These are phyloP conservation scores for Tylopilus plumbeoviolaceoides DNA, from an alignment of 768 basidiomycete species.

Conservation along the genomic window DNA sequence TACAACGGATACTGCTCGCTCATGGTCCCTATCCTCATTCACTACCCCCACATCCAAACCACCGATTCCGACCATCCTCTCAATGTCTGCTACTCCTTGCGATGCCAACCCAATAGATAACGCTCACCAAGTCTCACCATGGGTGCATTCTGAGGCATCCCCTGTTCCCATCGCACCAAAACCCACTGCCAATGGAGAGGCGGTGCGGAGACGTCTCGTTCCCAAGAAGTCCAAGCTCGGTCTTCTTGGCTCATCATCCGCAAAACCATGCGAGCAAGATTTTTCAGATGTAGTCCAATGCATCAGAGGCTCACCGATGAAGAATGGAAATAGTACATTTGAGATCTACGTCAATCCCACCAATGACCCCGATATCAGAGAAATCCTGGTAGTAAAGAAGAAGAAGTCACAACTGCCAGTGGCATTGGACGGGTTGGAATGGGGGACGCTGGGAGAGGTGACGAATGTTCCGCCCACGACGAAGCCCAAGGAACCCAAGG, in stretches of 20 bases:
- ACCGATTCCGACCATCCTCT: slow-evolving; percentile 58
- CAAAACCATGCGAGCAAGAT: slow-evolving; percentile 39
- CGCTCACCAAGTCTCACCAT: slow-evolving; percentile 24
- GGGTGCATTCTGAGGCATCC: slow-evolving; percentile 14
- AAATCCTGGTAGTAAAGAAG: slow-evolving; percentile 74
- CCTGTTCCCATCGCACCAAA: slow-evolving; percentile 30
- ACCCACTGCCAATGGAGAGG: neutral
- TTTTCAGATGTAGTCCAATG: slow-evolving; percentile 58
- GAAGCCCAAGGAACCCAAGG: slow-evolving; percentile 11
- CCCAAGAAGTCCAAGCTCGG: slow-evolving; percentile 70
- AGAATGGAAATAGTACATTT: slow-evolving; percentile 45
- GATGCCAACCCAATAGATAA: slow-evolving; percentile 37
- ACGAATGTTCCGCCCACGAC: slow-evolving; percentile 46
- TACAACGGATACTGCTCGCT: slow-evolving; percentile 22
- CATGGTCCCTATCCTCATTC: slow-evolving; percentile 26
- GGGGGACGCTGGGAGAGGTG: slow-evolving; percentile 56
- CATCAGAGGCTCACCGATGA: slow-evolving; percentile 30
- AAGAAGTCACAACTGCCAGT: slow-evolving; percentile 65
- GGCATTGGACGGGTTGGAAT: slow-evolving; percentile 52
- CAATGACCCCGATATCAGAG: slow-evolving; percentile 60
- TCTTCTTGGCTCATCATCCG: slow-evolving; percentile 35
- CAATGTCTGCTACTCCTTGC: slow-evolving; percentile 65
- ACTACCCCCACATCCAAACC: slow-evolving; percentile 27
- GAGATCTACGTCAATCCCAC: slow-evolving; percentile 70
- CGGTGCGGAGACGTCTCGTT: slow-evolving; percentile 48